These are phyloP conservation scores for Debaryomycetaceae sp. DNA, from an alignment of 1,139 yeast species.

Conservation along the genomic window DNA sequence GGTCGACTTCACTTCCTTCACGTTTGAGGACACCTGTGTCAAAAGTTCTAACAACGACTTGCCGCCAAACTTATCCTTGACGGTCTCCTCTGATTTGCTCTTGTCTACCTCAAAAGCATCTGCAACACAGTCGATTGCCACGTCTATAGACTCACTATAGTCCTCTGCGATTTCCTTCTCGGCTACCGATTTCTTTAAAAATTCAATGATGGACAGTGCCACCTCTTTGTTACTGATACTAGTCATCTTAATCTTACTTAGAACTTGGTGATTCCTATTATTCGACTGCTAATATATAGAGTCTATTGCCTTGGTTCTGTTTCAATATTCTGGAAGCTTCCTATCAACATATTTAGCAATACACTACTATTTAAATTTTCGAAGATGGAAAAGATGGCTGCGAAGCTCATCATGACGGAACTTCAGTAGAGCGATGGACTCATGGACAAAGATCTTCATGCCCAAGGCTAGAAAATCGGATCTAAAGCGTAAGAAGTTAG, in stretches of 20 bases:
- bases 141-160: constrained; percentile 87
- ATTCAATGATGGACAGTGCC: constrained; percentile 73
- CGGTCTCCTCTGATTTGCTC: constrained; percentile 35
- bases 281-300: background rate
- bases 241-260: constrained; percentile 10
- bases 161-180: constrained; percentile 72
- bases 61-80: constrained; percentile 43
- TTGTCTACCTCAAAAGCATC: constrained; percentile 78
- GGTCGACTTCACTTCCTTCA: constrained; percentile 11
- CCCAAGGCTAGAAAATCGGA: constrained; percentile 36
- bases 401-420: constrained; percentile 6
- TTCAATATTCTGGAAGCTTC: constrained; percentile 7
- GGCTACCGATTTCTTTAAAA: constrained; percentile 57
- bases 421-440: constrained; percentile 6
- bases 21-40: constrained; percentile 12
- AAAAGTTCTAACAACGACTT: constrained; percentile 48
- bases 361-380: constrained; percentile 3
- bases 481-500: constrained; percentile 52
- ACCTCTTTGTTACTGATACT: constrained; percentile 55
- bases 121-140: constrained; percentile 87
- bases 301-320: background rate
- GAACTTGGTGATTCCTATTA: background rate
- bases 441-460: constrained; percentile 27
- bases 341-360: constrained; percentile 4
- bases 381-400: background rate